These are phyloP conservation scores for Collariella sp. DNA, from an alignment of 495 filamentous ascomycete genomes.

Conservation along the genomic window DNA sequence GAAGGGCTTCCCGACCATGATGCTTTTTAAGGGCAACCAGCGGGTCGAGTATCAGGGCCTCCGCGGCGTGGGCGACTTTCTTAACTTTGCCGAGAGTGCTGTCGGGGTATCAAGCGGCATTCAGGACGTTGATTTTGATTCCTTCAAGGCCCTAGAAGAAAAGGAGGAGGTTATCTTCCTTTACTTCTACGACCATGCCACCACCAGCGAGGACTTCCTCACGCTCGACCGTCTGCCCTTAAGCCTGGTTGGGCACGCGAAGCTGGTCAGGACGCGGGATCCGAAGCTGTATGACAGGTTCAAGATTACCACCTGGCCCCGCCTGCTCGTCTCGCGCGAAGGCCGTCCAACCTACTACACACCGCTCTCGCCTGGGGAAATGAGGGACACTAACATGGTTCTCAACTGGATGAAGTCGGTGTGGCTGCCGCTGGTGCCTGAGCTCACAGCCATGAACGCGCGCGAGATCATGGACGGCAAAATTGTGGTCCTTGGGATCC, in stretches of 20 bases:
- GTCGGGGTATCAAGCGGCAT: conserved; percentile 69
- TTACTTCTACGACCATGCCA: conserved; percentile 95
- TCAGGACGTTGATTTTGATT: conserved; percentile 63
- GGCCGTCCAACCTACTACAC: conserved; percentile 82
- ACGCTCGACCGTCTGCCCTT: conserved; percentile 80
- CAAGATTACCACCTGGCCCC: conserved; percentile 93
- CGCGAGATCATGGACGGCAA: conserved; percentile 90
- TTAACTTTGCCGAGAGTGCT: conserved; percentile 79
- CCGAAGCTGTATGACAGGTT: conserved; percentile 63
- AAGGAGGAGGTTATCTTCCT: conserved; percentile 92
- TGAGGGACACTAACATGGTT: conserved; percentile 75
- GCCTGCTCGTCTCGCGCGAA: conserved; percentile 80
- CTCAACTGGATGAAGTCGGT: conserved; percentile 90
- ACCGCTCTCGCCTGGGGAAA: conserved; percentile 73
- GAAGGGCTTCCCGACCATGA: conserved; percentile 73
- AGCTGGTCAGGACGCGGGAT: conserved; percentile 81
- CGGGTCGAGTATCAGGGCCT: conserved; percentile 88
- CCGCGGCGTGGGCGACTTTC: conserved; percentile 82
- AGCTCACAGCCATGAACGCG: conserved; percentile 84
- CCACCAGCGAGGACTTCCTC: conserved; percentile 80
- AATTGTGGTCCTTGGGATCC: conserved; percentile 82
- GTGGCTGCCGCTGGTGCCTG: conserved; percentile 96
- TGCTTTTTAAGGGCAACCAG: conserved; percentile 89
- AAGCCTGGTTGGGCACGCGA: conserved; percentile 81
- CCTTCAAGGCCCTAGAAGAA: conserved; percentile 79